These are phyloP conservation scores for Dictyostelium brefeldianum DNA, from an alignment of 78 protist genomes.

Conservation along the genomic window DNA sequence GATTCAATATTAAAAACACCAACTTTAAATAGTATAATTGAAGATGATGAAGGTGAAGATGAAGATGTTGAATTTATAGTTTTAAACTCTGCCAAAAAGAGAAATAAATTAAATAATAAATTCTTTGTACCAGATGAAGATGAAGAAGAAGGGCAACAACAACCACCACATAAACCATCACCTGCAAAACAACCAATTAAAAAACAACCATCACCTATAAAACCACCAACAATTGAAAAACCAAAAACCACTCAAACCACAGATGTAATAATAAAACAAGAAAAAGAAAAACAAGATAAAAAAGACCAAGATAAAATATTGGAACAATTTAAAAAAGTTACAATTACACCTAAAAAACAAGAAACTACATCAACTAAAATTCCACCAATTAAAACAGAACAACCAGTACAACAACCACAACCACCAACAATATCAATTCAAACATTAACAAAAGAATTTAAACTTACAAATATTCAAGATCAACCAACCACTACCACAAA, in stretches of 20 bases:
- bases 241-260: not conserved
- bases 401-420: not conserved
- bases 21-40: not conserved
- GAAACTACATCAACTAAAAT: not conserved
- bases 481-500: not conserved
- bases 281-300: not conserved
- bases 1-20: not conserved
- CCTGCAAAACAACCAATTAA: not conserved
- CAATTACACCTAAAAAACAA: constrained; percentile 4
- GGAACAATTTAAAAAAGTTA: not conserved
- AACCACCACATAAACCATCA: not conserved
- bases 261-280: not conserved
- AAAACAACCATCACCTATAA: not conserved
- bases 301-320: not conserved
- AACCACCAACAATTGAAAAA: not conserved
- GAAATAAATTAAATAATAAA: not conserved
- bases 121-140: not conserved
- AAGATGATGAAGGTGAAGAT: constrained; percentile 29
- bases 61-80: constrained; percentile 25
- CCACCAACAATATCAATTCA: constrained; percentile 21
- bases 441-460: not conserved
- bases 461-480: not conserved
- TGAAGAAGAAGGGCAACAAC: not conserved
- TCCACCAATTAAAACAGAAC: not conserved
- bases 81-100: constrained; percentile 2